Base-by-base conservation (phyloP, 2,329 filamentous ascomycete species). In the Colletotrichum liriopes region DNA sequence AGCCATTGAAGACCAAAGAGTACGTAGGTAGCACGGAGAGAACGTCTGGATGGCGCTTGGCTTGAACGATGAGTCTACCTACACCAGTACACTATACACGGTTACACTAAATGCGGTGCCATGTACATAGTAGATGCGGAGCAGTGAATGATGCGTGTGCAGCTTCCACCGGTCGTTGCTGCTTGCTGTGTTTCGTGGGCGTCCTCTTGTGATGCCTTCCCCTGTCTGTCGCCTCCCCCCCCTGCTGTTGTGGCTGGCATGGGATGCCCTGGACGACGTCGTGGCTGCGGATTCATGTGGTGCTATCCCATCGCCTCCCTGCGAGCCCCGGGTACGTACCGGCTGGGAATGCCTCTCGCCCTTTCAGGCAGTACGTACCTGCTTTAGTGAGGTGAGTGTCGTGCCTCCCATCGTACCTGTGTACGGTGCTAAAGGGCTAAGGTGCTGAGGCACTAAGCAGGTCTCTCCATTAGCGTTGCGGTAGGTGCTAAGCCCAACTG, bases 181-280 rank as follows among this genome's bases (percentile, higher is more conserved):
- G 26, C 39, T 54, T 64, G 26, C 39, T 54, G 47, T 64, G 61
- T 64, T 35, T 54, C 12, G 49, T 35, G 26, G 26, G 37, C 37
- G 37, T 41, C 52, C 51, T 55, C 39, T 9, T 32, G 62, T 35
- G 58, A 49, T 54, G 37, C 49, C 60, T 23, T 58, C 29, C 43
- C 64, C 49, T 39, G 39, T 43, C 52, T 39, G 39, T 43, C 52
- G 20, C 18, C 5, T 43, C 8, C 12, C 55, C 68, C 69, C 68
- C 69, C 65, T 72, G 69, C 65, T 63, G 67, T 29, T 52, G 51
- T 39, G n/a, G 29, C 68, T 54, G 32, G 65, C 69, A 72, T 72
- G 69, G 69, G 12, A 37, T 60, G 52, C 52, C 65, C 65, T 72
- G 52, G 49, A 39, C 52, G 37, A 63, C 37, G 65, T 72, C 43